These are phyloP conservation scores for Pachysandra terminalis DNA, from an alignment of 164 flowering plant species.

Conservation along the genomic window DNA sequence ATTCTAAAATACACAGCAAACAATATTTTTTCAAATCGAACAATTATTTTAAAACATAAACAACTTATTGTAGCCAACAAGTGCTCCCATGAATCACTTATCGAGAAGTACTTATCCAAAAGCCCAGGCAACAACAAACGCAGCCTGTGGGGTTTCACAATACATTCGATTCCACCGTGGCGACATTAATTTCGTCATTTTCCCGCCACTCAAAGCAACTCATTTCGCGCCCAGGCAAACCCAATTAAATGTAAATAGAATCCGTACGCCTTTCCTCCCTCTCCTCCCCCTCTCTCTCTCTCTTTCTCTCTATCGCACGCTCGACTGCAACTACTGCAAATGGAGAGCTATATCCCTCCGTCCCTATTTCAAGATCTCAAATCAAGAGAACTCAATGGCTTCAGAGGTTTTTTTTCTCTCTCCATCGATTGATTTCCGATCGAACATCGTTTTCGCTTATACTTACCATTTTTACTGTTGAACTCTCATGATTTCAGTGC, in stretches of 20 bases:
- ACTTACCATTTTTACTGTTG: not conserved
- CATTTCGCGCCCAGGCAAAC: not conserved
- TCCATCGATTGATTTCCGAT: not conserved
- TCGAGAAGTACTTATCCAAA: too few relatives aligned
- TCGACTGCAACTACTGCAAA: conserved; percentile 8
- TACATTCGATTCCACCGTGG: too few relatives aligned
- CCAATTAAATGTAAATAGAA: not conserved
- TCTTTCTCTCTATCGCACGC: conserved; percentile 13
- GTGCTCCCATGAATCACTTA: too few relatives aligned
- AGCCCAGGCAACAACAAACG: too few relatives aligned
- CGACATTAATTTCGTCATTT: too few relatives aligned
- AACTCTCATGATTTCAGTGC: conserved; percentile 32
- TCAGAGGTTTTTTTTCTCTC: conserved; percentile 49
- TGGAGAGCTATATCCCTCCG: conserved; percentile 37
- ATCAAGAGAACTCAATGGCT: conserved; percentile 77
- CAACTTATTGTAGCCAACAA: too few relatives aligned
- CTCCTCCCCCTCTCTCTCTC: conserved; percentile 20
- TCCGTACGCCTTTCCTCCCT: not conserved
- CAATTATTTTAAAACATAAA: too few relatives aligned
- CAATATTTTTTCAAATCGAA: too few relatives aligned
- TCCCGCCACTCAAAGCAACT: not conserved
- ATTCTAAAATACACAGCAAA: too few relatives aligned
- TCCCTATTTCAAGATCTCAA: conserved; percentile 61
- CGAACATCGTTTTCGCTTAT: not conserved
- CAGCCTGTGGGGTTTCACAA: too few relatives aligned